Evolutionary conservation across 192 early-diverging fungal genomes (phyloP).

Genomic region (Thamnidium elegans): DNA sequence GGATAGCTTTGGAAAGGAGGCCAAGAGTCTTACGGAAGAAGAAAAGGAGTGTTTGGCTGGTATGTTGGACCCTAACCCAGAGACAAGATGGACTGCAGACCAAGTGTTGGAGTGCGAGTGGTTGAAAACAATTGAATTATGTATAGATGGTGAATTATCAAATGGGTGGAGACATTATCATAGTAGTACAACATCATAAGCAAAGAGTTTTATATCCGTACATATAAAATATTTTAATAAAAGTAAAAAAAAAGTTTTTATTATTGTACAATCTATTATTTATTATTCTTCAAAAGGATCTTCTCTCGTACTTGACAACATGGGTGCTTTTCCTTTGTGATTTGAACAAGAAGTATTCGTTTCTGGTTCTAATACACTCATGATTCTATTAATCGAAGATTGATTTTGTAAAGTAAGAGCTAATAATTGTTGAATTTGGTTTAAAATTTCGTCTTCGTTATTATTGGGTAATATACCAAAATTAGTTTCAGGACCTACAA

Average conservation of each 20-base stretch:
- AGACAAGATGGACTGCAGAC: conserved; percentile 65
- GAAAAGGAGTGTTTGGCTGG: conserved; percentile 70
- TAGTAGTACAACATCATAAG: neutral
- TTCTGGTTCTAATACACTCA: conserved; percentile 18
- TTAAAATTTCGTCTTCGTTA: conserved; percentile 10
- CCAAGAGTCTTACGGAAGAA: neutral
- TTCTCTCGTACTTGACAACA: too few species aligned
- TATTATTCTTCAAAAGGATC: neutral
- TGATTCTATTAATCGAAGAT: conserved; percentile 27
- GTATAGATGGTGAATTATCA: conserved; percentile 26
- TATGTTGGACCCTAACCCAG: conserved; percentile 79
- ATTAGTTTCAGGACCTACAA: neutral
- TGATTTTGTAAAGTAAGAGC: conserved; percentile 30
- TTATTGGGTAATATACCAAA: conserved; percentile 9
- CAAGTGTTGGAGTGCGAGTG: conserved; percentile 56
- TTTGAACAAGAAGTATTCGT: neutral
- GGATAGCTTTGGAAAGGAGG: conserved; percentile 39
- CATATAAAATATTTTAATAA: neutral
- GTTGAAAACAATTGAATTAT: conserved; percentile 39
- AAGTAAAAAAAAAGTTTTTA: neutral
- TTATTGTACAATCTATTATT: conserved; percentile 1
- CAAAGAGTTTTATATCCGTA: too few species aligned
- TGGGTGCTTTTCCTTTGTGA: conserved; percentile 10
- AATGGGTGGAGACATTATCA: conserved; percentile 24
- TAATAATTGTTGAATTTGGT: conserved; percentile 25